Evolutionary conservation across 75 land plant species (phyloP).

Genomic region (Azolla pinnata): DNA sequence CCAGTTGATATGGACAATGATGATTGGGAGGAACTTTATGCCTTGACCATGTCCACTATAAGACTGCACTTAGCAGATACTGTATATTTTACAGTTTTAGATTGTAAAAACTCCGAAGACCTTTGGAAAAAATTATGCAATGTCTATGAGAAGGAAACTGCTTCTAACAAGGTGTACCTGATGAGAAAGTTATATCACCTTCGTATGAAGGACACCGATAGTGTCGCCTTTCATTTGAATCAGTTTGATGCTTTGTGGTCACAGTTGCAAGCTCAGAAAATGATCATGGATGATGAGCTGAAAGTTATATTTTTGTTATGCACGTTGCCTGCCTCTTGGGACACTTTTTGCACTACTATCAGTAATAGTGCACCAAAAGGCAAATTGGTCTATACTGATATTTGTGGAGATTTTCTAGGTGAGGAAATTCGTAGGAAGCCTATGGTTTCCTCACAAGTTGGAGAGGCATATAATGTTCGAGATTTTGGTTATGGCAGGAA

Average conservation of each 20-base stretch:
- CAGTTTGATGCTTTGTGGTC: not conserved
- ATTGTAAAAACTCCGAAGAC: not conserved
- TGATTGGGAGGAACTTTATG: not conserved
- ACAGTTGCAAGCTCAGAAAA: not conserved
- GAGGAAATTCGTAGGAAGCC: not conserved
- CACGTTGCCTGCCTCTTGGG: not conserved
- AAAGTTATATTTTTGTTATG: not conserved
- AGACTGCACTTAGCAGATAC: not conserved
- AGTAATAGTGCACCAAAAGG: not conserved
- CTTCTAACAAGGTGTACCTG: not conserved
- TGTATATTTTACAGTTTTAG: not conserved
- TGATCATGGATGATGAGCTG: not conserved
- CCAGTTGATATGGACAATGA: not conserved
- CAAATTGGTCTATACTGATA: not conserved
- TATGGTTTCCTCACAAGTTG: not conserved
- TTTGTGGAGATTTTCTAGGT: not conserved
- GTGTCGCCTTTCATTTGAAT: not conserved
- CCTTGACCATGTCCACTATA: not conserved
- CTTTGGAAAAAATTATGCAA: not conserved
- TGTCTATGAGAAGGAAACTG: not conserved
- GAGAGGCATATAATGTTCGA: not conserved
- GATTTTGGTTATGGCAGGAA: too few species aligned
- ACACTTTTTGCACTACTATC: too few species aligned
- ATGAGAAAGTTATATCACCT: not conserved
- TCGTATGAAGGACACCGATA: not conserved